A percentile compares a stretch with the other conserved stretches of the same genome.
Conservation (phyloP, 139 green algal species). For the Micromonas commoda region DNA sequence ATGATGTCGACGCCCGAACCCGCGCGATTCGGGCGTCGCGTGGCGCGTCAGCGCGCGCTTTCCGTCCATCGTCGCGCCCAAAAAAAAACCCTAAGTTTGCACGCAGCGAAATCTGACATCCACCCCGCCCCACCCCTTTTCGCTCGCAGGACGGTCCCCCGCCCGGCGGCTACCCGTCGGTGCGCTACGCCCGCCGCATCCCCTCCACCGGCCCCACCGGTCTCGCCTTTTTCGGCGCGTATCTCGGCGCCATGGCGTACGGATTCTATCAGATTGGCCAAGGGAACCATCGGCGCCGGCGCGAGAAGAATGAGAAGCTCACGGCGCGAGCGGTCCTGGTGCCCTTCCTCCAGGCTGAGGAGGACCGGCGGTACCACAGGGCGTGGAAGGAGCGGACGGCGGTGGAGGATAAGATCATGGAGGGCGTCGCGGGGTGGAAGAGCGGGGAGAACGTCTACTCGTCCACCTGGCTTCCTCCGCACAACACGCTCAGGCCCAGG, state of each 20-base stretch:
- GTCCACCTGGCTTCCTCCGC: slow-evolving; percentile 26
- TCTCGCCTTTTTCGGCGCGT: slow-evolving; percentile 73
- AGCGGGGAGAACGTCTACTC: slow-evolving; percentile 26
- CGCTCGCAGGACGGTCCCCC: slow-evolving; percentile 87
- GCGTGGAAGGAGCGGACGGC: neutral
- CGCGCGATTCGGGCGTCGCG: too few species aligned
- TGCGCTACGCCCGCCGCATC: slow-evolving; percentile 76
- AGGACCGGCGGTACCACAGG: slow-evolving; percentile 54
- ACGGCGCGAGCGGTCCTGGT: slow-evolving; percentile 45
- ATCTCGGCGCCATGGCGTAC: slow-evolving; percentile 68
- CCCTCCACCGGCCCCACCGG: slow-evolving; percentile 78
- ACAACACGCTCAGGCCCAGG: neutral
- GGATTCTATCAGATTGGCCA: slow-evolving; percentile 72
- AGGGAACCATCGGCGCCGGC: slow-evolving; percentile 44
- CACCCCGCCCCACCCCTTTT: too few species aligned
- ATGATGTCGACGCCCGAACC: too few species aligned
- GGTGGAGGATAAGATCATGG: slow-evolving; percentile 37
- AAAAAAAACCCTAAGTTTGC: too few species aligned
- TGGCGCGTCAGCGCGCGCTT: too few species aligned
- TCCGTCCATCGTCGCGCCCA: too few species aligned
- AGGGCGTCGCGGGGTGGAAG: slow-evolving; percentile 32
- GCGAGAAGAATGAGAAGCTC: slow-evolving; percentile 47
- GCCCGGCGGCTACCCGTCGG: slow-evolving; percentile 76
- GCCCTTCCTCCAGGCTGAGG: slow-evolving; percentile 68
- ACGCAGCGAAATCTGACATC: too few species aligned